phyloP scores from a whole-genome alignment of 345 rosid species.

The Clarkia xantiana region DNA sequence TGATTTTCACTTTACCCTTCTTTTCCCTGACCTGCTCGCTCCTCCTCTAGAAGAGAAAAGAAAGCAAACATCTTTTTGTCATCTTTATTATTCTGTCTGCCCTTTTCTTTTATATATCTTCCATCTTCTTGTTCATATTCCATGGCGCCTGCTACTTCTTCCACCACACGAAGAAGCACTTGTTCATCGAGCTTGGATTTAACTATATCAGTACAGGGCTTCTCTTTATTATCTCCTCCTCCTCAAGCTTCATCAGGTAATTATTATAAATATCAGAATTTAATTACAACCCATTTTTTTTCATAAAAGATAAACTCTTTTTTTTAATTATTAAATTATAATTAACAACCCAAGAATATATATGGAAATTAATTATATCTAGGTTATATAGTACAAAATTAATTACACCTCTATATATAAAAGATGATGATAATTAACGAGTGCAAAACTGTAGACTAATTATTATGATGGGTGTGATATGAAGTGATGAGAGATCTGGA shows the following conservation, averaged over 20 bases:
- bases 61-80: not conserved
- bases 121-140: constrained; percentile 12
- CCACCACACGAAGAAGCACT: constrained; percentile 16
- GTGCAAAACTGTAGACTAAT: not conserved
- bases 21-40: too few relatives aligned
- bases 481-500: constrained; percentile 40
- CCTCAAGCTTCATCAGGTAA: constrained; percentile 6
- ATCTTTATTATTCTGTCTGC: constrained; percentile 9
- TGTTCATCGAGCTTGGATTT: constrained; percentile 60
- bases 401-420: not conserved
- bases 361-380: too few relatives aligned
- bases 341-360: too few relatives aligned
- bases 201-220: constrained; percentile 71
- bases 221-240: constrained; percentile 48
- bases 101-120: constrained; percentile 8
- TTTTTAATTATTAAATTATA: too few relatives aligned
- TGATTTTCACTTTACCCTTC: constrained; percentile 13
- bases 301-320: too few relatives aligned
- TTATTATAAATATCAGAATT: too few relatives aligned
- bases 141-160: constrained; percentile 46
- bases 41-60: not conserved
- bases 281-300: not conserved
- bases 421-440: not conserved
- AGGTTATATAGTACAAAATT: too few relatives aligned
- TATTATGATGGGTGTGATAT: too few relatives aligned